These are phyloP conservation scores for Colletotrichum sp. DNA, from an alignment of 2,329 filamentous ascomycete genomes.

Conservation along the genomic window DNA sequence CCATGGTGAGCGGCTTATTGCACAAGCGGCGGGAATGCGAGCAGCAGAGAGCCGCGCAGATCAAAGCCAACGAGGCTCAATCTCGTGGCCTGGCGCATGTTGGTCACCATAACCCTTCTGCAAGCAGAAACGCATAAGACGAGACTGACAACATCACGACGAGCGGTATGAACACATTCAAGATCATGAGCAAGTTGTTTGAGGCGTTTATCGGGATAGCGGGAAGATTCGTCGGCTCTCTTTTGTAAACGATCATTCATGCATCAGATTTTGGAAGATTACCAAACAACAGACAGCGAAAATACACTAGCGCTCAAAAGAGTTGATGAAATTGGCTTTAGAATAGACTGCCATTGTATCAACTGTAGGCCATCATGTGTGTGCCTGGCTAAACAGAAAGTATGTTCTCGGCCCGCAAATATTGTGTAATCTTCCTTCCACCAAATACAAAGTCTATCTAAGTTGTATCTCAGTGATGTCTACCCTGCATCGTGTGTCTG, in stretches of 20 bases:
- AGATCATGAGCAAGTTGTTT: not conserved
- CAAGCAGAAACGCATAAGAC: not conserved
- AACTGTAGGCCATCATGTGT: not conserved
- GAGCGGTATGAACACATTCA: not conserved
- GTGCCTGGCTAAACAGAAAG: not conserved
- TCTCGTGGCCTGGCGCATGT: not conserved
- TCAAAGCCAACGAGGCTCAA: not conserved
- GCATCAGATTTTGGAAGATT: not conserved
- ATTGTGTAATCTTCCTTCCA: not conserved
- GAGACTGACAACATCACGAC: not conserved
- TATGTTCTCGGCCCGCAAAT: not conserved
- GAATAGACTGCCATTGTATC: not conserved
- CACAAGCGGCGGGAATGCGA: not conserved
- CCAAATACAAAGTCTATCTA: not conserved
- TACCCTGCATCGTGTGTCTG: not conserved
- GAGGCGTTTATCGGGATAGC: not conserved
- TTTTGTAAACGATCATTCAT: not conserved
- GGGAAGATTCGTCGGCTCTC: not conserved
- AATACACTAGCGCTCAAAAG: fast-evolving
- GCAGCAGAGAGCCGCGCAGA: not conserved
- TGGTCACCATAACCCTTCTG: not conserved
- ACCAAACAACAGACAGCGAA: not conserved
- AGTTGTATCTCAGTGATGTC: not conserved
- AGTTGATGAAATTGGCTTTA: not conserved
- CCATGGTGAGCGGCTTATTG: not conserved